Evolutionary conservation across 441 rosid species (phyloP).

Genomic region (Jatropha multifida): DNA sequence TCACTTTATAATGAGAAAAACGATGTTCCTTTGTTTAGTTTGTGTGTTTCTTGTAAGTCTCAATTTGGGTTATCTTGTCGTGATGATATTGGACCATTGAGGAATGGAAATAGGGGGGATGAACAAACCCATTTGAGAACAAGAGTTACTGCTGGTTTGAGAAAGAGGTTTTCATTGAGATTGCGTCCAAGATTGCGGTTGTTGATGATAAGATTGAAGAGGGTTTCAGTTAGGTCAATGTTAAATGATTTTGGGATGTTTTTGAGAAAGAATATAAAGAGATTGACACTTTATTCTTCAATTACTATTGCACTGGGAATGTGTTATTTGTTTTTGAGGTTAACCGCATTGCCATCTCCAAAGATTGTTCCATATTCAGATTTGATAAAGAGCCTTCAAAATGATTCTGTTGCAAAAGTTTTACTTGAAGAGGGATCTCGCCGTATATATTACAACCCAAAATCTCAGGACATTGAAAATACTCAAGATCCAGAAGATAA

Average conservation of each 20-base stretch:
- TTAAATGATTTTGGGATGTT: constrained; percentile 49
- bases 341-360: constrained; percentile 68
- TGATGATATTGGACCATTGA: constrained; percentile 39
- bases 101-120: constrained; percentile 36
- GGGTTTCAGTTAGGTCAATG: constrained; percentile 50
- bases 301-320: constrained; percentile 55
- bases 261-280: constrained; percentile 56
- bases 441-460: constrained; percentile 63
- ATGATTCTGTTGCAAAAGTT: constrained; percentile 64
- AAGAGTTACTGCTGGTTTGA: constrained; percentile 32
- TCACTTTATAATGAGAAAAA: constrained; percentile 29
- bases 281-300: constrained; percentile 47
- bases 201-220: constrained; percentile 47
- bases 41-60: constrained; percentile 35
- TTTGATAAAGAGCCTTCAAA: constrained; percentile 65
- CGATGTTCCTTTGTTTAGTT: constrained; percentile 31
- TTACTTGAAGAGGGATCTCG: constrained; percentile 94
- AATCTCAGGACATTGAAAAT: constrained; percentile 26
- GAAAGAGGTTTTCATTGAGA: constrained; percentile 60
- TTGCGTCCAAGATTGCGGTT: constrained; percentile 72
- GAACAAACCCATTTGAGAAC: constrained; percentile 34
- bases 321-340: constrained; percentile 65
- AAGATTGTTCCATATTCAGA: constrained; percentile 83
- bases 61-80: constrained; percentile 40
- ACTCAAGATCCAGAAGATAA: constrained; percentile 39